phyloP scores from a whole-genome alignment of 352 stramenopile species.

The Sclerospora graminicola region DNA sequence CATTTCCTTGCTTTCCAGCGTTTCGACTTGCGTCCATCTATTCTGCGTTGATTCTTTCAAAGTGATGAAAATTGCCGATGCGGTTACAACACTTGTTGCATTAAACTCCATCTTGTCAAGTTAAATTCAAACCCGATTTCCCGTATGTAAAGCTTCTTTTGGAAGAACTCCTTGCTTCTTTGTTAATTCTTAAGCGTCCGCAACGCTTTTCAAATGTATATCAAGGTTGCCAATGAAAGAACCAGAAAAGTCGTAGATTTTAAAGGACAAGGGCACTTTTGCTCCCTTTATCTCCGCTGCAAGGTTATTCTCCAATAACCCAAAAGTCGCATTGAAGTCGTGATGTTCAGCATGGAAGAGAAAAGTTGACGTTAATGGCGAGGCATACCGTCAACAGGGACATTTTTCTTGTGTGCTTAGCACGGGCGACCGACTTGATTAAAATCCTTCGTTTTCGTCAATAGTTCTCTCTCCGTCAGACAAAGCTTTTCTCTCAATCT shows the following conservation, averaged over 20 bases:
- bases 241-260: slow-evolving; percentile 24
- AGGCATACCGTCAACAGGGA: no score
- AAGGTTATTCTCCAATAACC: slow-evolving; percentile 21
- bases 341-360: no score
- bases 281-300: slow-evolving; percentile 11
- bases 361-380: no score
- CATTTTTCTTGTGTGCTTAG: no score
- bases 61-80: slow-evolving; percentile 19
- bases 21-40: slow-evolving; percentile 1
- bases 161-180: slow-evolving; percentile 17
- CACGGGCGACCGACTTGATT: no score
- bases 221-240: slow-evolving; percentile 19
- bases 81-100: slow-evolving; percentile 2
- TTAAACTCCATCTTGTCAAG: slow-evolving; percentile 22
- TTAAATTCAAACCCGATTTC: slow-evolving; percentile 13
- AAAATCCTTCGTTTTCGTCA: slow-evolving; percentile 1
- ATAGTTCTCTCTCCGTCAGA: slow-evolving; percentile 3
- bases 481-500: slow-evolving; percentile 1
- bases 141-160: slow-evolving; percentile 4
- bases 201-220: slow-evolving; percentile 9
- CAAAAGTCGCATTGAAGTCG: slow-evolving; percentile 18
- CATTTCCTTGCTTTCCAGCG: slow-evolving; percentile 3
- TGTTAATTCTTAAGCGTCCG: not conserved
- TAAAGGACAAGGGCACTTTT: slow-evolving; percentile 13
- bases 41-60: slow-evolving; percentile 21